Evolutionary conservation across 2,329 filamentous ascomycete species (phyloP), one percentile per base, ranked within the genome.

Genomic region (Diaporthe velutina): DNA sequence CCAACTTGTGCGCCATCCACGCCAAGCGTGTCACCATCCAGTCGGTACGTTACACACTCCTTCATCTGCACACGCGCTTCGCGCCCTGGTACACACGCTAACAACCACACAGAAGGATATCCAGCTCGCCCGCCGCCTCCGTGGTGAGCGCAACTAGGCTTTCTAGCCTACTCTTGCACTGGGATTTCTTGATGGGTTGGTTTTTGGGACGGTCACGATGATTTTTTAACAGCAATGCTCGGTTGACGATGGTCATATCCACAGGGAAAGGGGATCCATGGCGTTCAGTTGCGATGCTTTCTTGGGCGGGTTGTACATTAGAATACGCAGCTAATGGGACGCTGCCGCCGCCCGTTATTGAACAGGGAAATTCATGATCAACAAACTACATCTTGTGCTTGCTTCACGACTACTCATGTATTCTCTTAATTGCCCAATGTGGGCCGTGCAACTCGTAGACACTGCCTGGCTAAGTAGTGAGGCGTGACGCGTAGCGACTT

Each of bases 21-120:
- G 96, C 97, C 88, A 98, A 98, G 93, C 95, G 97, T 89, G 97
- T 98, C 83, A 98, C 96, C 83, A 98, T 98, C 87, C 96, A 96
- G 87, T 93, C 93, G 79, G 84, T 87, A 81, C 80, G 85, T 85
- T 6, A 7, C 19, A 48, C 40, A n/a, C 3, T 3, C 13, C 35
- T 12, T n/a, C 1, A 5, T 6, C 15, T 58, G 55, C 38, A n/a
- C 15, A 22, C 12, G 45, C 22, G 74, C 48, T n/a, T 45, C 54
- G 60, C 15, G 45, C 13, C 35, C 19, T 33, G 38, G 33, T 45
- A 60, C 71, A 72, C 17, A 25, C 75, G 66, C 84, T 87, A 83
- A 87, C 82, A 82, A 77, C 58, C 77, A 13, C 79, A 79, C 83
- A 86, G 87, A 98, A 98, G 91, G 96, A 98, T 82, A 98, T 98